Evolutionary conservation across 306 rosid species (phyloP).

Genomic region (Glycine tomentella): DNA sequence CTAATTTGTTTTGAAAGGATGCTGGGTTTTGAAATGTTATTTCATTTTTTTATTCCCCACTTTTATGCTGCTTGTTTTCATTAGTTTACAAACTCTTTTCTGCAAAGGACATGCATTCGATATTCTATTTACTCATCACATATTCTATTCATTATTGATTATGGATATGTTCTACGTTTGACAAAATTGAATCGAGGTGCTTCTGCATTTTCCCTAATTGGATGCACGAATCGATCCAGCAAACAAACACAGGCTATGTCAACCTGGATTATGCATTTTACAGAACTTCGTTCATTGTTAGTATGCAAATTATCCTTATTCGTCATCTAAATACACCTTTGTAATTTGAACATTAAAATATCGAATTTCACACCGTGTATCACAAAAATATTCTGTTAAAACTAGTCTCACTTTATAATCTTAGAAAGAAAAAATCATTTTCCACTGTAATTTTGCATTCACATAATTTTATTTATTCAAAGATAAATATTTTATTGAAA

Average conservation of each 20-base stretch:
- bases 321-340: too few species aligned
- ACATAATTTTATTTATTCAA: background rate
- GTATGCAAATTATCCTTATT: too few species aligned
- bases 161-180: background rate
- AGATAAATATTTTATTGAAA: background rate
- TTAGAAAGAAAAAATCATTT: too few species aligned
- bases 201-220: background rate
- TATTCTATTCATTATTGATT: background rate
- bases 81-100: background rate
- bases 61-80: background rate
- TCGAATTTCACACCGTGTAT: too few species aligned
- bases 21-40: slow-evolving; percentile 14
- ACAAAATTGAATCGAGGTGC: background rate
- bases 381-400: background rate
- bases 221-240: background rate
- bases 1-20: background rate
- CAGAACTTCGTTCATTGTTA: background rate
- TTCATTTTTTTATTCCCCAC: background rate
- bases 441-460: background rate
- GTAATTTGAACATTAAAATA: too few species aligned
- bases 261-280: background rate
- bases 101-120: background rate
- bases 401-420: background rate
- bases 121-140: background rate
- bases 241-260: background rate